These are phyloP conservation scores for Neonectria punicea DNA, from an alignment of 2,329 filamentous ascomycete species.

Conservation along the genomic window DNA sequence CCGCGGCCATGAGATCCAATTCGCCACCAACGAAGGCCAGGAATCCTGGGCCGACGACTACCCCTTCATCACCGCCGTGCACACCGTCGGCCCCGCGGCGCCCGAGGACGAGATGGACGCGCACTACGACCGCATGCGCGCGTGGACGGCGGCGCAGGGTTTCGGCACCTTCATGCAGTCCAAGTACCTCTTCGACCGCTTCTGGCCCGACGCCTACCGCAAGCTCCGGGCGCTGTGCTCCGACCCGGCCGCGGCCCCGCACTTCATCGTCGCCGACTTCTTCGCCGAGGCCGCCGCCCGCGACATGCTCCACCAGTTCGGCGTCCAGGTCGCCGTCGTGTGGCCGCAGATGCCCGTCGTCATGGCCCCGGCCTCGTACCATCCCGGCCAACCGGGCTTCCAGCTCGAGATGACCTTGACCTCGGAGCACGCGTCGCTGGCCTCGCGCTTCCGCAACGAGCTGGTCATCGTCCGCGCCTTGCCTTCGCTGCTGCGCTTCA, in stretches of 20 bases:
- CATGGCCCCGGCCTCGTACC: slow-evolving; percentile 51
- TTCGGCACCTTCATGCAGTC: slow-evolving; percentile 46
- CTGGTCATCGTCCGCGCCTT: slow-evolving; percentile 45
- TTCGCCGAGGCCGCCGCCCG: slow-evolving; percentile 54
- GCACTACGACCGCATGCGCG: slow-evolving; percentile 50
- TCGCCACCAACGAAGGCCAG: slow-evolving; percentile 52
- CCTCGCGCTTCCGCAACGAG: slow-evolving; percentile 50
- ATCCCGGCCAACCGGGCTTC: slow-evolving; percentile 54
- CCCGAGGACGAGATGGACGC: slow-evolving; percentile 42
- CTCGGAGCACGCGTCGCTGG: slow-evolving; percentile 52
- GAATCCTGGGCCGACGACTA: slow-evolving; percentile 47
- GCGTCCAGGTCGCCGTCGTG: slow-evolving; percentile 47
- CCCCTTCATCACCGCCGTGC: slow-evolving; percentile 45
- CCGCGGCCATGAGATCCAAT: slow-evolving; percentile 50
- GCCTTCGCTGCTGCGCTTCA: slow-evolving; percentile 43
- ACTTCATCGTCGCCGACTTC: slow-evolving; percentile 56
- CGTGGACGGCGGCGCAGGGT: slow-evolving; percentile 47
- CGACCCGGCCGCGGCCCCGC: slow-evolving; percentile 43
- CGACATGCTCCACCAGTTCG: slow-evolving; percentile 52
- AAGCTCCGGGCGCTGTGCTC: slow-evolving; percentile 29
- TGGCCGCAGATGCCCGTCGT: slow-evolving; percentile 55
- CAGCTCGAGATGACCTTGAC: slow-evolving; percentile 51
- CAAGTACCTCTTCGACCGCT: slow-evolving; percentile 52
- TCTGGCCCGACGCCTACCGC: slow-evolving; percentile 47
- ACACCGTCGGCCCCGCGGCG: slow-evolving; percentile 46